These are phyloP conservation scores for Casuarina cunninghamiana DNA, from an alignment of 306 rosid genomes.

Conservation along the genomic window DNA sequence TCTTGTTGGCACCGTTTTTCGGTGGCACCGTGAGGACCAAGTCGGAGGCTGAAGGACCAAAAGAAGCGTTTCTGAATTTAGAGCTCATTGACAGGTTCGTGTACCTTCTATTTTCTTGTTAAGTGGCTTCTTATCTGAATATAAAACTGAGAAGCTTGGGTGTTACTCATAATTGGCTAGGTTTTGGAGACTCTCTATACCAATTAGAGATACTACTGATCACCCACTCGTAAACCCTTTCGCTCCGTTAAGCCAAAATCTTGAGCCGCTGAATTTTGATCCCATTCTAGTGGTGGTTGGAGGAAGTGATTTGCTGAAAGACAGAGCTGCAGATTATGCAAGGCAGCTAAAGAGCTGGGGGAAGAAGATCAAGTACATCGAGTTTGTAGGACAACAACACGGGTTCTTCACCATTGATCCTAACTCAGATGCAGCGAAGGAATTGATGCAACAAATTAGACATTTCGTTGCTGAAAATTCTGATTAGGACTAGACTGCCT, in stretches of 20 bases:
- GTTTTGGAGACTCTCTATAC: constrained; percentile 85
- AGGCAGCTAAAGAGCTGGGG: constrained; percentile 60
- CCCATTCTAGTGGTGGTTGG: constrained; percentile 72
- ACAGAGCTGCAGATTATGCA: constrained; percentile 62
- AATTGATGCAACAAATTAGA: constrained; percentile 55
- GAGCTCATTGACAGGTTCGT: constrained; percentile 77
- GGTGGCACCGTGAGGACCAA: constrained; percentile 55
- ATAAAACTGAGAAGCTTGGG: neutral
- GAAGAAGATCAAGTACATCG: constrained; percentile 55
- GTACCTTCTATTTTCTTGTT: too few species aligned
- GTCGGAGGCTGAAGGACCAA: constrained; percentile 72
- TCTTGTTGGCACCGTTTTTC: constrained; percentile 75
- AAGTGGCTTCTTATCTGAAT: too few species aligned
- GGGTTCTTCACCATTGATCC: constrained; percentile 85
- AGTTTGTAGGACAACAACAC: constrained; percentile 78
- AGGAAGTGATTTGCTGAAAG: constrained; percentile 67
- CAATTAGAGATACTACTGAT: constrained; percentile 59
- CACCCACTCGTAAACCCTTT: constrained; percentile 80
- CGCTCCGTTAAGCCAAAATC: constrained; percentile 50
- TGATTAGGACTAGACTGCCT: constrained; percentile 7
- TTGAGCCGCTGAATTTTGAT: constrained; percentile 51
- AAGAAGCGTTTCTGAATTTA: constrained; percentile 75
- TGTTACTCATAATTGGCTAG: constrained; percentile 27
- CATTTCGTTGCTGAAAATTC: constrained; percentile 49
- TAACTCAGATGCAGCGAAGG: constrained; percentile 45